phyloP scores from a whole-genome alignment of 306 rosid genomes.

The Cicer bijugum region DNA sequence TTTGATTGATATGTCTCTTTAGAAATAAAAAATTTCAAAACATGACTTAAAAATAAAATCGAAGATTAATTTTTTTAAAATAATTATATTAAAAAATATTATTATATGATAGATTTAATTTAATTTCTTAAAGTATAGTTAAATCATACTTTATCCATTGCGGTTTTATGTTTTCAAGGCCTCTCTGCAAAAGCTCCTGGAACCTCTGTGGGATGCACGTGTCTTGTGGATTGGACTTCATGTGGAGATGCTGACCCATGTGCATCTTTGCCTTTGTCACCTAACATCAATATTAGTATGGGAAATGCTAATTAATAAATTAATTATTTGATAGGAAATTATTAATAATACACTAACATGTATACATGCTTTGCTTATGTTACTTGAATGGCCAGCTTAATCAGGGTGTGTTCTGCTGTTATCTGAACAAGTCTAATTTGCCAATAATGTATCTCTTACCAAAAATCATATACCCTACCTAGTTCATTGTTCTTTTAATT shows the following conservation, averaged over 20 bases:
- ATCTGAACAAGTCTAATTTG: slow-evolving; percentile 45
- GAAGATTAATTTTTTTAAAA: too few relatives aligned
- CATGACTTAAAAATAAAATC: too few relatives aligned
- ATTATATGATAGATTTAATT: too few relatives aligned
- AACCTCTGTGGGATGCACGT: slow-evolving; percentile 63
- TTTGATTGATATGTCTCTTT: too few relatives aligned
- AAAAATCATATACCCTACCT: slow-evolving; percentile 35
- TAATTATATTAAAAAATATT: too few relatives aligned
- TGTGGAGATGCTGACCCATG: slow-evolving; percentile 67
- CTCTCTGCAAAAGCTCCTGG: slow-evolving; percentile 49
- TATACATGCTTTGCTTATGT: background rate
- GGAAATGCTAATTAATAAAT: too few relatives aligned
- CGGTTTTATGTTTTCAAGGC: slow-evolving; percentile 29
- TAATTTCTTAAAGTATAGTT: too few relatives aligned
- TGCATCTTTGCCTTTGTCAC: slow-evolving; percentile 49
- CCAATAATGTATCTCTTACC: slow-evolving; percentile 41
- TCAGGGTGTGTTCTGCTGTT: slow-evolving; percentile 41
- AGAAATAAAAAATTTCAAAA: too few relatives aligned
- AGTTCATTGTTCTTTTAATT: background rate
- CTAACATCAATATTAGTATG: too few relatives aligned
- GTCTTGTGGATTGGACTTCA: slow-evolving; percentile 61
- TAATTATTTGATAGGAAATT: too few relatives aligned
- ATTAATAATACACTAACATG: slow-evolving; percentile 18
- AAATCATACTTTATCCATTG: slow-evolving; percentile 5
- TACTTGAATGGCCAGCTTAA: slow-evolving; percentile 50